Evolutionary conservation across 164 flowering plant species (phyloP), one percentile per base, ranked within the genome.

Genomic region (Malania oleifera): DNA sequence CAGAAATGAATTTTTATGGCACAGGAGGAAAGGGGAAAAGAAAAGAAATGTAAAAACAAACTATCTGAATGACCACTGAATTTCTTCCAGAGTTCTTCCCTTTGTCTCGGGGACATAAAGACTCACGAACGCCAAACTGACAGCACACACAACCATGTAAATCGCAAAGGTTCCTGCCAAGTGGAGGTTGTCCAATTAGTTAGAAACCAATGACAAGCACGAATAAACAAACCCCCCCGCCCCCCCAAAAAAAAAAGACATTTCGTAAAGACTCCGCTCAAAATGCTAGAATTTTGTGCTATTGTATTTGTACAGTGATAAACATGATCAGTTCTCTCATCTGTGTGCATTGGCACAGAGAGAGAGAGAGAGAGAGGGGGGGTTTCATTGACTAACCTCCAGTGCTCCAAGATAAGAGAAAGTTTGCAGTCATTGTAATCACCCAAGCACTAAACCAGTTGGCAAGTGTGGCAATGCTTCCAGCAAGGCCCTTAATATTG

Each of bases 401-500:
- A 52, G 51, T 70, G 62, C 84, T 85, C 87, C 91, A 85, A 38
- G 48, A 58, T 43, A 85, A 57, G 34, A 85, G 74, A 61, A 82
- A 54, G 53, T 84, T 84, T 9, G 88, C 88, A 54, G 87, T 82
- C 87, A 82, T 71, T 40, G 91, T 85, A 29, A 85, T 67, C 38
- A 71, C 48, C 74, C 75, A 85, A 12, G 86, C 67, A 25, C 56
- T 67, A 22, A 77, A 64, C 91, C 87, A 85, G 57, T 85, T 85
- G 58, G 67, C 63, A 52, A 85, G 73, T 37, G 91, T 89, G 27
- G 98, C 98, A 23, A 76, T 52, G 63, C 97, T 89, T 62, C 97
- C 98, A 50, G 90, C 98, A 49, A 92, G 89, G 14, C 97, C 71
- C 75, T 92, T 92, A 7, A 92, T 87, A 44, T 77, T 89, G 57